A percentile compares a stretch with the other conserved stretches of the same genome.
These are phyloP conservation scores for Haplosporangium sp. DNA, from an alignment of 371 early-diverging fungal species.

Conservation along the genomic window DNA sequence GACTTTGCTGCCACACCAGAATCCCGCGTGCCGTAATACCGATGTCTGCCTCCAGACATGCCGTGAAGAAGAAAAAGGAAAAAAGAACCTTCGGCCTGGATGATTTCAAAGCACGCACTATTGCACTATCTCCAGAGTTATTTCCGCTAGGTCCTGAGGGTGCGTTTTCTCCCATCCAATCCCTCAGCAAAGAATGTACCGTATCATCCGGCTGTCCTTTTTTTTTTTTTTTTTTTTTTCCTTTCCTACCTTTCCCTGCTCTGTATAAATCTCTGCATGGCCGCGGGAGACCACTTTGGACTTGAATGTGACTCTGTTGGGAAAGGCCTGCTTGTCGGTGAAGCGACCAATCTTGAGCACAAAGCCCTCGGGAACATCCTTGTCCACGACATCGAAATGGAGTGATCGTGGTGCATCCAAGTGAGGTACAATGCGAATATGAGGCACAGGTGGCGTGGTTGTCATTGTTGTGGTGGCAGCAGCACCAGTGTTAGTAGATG, in stretches of 20 bases:
- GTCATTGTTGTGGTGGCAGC: slow-evolving; percentile 8
- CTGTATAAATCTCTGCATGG: slow-evolving; percentile 94
- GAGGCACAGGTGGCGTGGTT: slow-evolving; percentile 56
- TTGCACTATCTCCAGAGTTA: too few relatives aligned
- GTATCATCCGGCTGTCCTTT: too few relatives aligned
- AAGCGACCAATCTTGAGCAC: slow-evolving; percentile 84
- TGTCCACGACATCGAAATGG: slow-evolving; percentile 85
- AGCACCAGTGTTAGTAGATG: slow-evolving; percentile 2
- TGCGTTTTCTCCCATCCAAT: too few relatives aligned
- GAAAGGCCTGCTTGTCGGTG: slow-evolving; percentile 75
- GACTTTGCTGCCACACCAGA: too few relatives aligned
- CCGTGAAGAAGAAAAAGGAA: too few relatives aligned
- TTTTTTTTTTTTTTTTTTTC: neutral
- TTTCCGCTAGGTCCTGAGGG: too few relatives aligned
- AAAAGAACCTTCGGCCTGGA: too few relatives aligned
- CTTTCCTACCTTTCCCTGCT: slow-evolving; percentile 79
- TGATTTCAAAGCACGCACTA: too few relatives aligned
- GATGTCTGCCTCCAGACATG: too few relatives aligned
- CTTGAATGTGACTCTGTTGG: slow-evolving; percentile 86
- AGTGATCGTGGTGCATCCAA: slow-evolving; percentile 80
- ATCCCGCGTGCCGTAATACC: too few relatives aligned
- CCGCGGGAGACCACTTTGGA: slow-evolving; percentile 93
- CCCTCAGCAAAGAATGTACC: too few relatives aligned
- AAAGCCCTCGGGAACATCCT: slow-evolving; percentile 76
- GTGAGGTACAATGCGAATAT: slow-evolving; percentile 83